A percentile compares a stretch with the other conserved stretches of the same genome.
These are phyloP conservation scores for Suillus brevipes DNA, from an alignment of 768 basidiomycete species.

Conservation along the genomic window DNA sequence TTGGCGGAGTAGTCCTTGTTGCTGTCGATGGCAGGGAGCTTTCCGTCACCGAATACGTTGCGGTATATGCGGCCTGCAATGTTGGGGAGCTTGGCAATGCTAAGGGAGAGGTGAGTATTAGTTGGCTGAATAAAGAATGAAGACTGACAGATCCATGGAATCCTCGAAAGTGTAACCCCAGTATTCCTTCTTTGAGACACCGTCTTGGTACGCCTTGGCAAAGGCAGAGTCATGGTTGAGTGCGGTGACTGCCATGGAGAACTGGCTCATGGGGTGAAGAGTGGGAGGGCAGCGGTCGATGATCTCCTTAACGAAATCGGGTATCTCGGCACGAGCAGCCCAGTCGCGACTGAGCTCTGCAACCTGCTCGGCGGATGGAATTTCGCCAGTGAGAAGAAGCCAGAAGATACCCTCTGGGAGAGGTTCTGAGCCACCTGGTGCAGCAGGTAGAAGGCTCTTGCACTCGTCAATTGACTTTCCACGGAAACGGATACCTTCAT, in stretches of 20 bases:
- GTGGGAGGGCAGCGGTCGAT: constrained; percentile 92
- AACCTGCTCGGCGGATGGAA: constrained; percentile 91
- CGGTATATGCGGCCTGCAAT: constrained; percentile 93
- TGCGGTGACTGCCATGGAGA: constrained; percentile 93
- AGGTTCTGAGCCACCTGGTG: constrained; percentile 83
- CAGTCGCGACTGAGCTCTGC: constrained; percentile 85
- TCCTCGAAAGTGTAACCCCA: constrained; percentile 95
- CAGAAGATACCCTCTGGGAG: constrained; percentile 95
- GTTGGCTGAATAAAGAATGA: background rate
- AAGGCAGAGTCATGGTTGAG: constrained; percentile 96
- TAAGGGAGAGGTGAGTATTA: constrained; percentile 27
- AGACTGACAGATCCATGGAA: constrained; percentile 74
- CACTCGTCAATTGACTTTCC: constrained; percentile 93
- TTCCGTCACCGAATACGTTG: constrained; percentile 86
- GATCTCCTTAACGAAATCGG: constrained; percentile 94
- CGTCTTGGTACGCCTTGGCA: constrained; percentile 91
- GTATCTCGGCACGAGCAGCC: constrained; percentile 89
- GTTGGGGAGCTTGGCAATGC: constrained; percentile 95
- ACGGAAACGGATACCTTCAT: constrained; percentile 98
- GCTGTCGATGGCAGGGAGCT: constrained; percentile 81
- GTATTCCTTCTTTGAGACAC: constrained; percentile 93
- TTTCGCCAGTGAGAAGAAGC: constrained; percentile 92
- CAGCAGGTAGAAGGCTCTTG: constrained; percentile 85
- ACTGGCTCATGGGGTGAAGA: constrained; percentile 98
- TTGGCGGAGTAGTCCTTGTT: constrained; percentile 89